Conservation (phyloP, 305 asterid species). For the Euphrasia arctica region DNA sequence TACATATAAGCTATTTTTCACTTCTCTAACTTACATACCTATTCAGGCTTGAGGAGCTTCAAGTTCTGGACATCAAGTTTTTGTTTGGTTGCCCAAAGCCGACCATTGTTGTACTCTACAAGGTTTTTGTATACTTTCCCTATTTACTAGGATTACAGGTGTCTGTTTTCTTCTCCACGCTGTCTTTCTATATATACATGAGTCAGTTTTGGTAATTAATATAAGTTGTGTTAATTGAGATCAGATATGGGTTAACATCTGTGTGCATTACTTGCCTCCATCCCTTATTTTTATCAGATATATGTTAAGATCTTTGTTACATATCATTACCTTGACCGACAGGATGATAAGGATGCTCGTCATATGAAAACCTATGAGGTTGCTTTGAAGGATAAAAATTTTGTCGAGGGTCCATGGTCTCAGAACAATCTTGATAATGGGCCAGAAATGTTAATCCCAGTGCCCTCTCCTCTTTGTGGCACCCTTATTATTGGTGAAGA, state of each 20-base stretch:
- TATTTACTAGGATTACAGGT: slow-evolving; percentile 7
- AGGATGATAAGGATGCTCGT: slow-evolving; percentile 97
- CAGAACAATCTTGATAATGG: slow-evolving; percentile 98
- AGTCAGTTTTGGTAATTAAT: neutral
- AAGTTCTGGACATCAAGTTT: slow-evolving; percentile 91
- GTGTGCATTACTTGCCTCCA: slow-evolving; percentile 10
- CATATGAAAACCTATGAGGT: slow-evolving; percentile 96
- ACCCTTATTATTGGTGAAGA: slow-evolving; percentile 97
- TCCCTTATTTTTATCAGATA: neutral
- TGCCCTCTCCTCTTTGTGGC: slow-evolving; percentile 96
- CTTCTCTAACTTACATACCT: slow-evolving; percentile 19
- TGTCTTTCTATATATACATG: slow-evolving; percentile 9
- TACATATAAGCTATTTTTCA: slow-evolving; percentile 9
- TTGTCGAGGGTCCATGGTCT: slow-evolving; percentile 98
- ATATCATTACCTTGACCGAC: slow-evolving; percentile 28
- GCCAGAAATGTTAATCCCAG: slow-evolving; percentile 91
- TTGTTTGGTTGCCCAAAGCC: slow-evolving; percentile 88
- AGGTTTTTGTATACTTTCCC: slow-evolving; percentile 45
- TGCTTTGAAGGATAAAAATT: slow-evolving; percentile 90
- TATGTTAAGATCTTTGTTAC: slow-evolving; percentile 6
- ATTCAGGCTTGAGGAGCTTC: slow-evolving; percentile 92
- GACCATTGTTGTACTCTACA: slow-evolving; percentile 87
- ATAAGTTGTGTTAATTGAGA: slow-evolving; percentile 16
- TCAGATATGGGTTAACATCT: slow-evolving; percentile 1
- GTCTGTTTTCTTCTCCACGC: slow-evolving; percentile 10